Evolutionary conservation across 768 basidiomycete species (phyloP).

Genomic region (Russula emetica): DNA sequence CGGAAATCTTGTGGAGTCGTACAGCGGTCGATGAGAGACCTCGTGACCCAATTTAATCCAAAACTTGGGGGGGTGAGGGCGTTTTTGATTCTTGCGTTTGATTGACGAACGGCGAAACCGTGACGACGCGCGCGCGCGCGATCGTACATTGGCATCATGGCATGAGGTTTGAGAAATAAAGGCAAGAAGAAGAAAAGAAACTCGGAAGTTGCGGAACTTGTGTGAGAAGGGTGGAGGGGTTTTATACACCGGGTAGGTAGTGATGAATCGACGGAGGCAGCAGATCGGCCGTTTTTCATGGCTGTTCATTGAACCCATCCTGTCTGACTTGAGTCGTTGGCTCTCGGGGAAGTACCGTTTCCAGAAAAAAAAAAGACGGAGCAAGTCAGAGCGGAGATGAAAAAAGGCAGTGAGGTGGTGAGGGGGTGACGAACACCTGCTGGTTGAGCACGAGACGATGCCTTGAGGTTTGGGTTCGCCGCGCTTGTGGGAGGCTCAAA

Average conservation of each 20-base stretch:
- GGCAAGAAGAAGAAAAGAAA: conserved; percentile 12
- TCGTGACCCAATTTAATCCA: conserved; percentile 1
- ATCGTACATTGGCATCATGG: conserved; percentile 14
- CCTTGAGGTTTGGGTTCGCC: conserved; percentile 23
- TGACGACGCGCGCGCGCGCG: neutral
- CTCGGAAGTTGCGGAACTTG: conserved; percentile 9
- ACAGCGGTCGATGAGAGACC: neutral
- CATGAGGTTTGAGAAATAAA: conserved; percentile 3
- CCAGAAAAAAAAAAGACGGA: conserved; percentile 13
- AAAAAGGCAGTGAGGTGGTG: conserved; percentile 15
- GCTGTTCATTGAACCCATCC: neutral
- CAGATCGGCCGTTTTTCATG: conserved; percentile 1
- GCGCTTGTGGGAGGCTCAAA: neutral
- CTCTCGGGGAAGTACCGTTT: conserved; percentile 15
- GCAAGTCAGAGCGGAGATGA: conserved; percentile 18
- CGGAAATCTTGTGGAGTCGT: conserved; percentile 6
- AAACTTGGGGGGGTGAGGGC: neutral
- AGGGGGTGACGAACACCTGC: conserved; percentile 8
- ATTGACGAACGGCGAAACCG: neutral
- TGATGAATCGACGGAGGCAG: neutral
- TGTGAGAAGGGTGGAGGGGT: neutral
- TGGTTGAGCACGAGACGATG: conserved; percentile 7
- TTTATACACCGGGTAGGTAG: neutral
- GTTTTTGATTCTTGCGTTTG: neutral
- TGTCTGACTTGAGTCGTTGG: conserved; percentile 5